Conservation (phyloP, 345 rosid genomes). For the Boechera retrofracta region DNA sequence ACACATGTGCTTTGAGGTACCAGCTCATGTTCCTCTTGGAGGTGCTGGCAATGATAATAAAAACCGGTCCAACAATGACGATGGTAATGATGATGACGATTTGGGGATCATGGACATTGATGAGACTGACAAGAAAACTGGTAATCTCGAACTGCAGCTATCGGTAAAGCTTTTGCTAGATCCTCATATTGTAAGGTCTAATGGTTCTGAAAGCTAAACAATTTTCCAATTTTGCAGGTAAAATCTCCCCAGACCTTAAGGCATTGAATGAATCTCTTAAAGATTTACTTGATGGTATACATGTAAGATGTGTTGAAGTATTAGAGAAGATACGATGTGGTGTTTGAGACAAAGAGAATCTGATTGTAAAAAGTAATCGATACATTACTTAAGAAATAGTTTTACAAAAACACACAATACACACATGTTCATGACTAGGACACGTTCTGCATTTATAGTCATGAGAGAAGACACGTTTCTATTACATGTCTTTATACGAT, state of each 20-base stretch:
- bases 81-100: constrained; percentile 75
- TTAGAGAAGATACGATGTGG: no score
- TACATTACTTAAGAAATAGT: no score
- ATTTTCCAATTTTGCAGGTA: constrained; percentile 58
- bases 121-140: constrained; percentile 74
- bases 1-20: constrained; percentile 99
- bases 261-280: constrained; percentile 92
- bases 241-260: constrained; percentile 72
- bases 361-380: no score
- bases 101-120: constrained; percentile 97
- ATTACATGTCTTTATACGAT: no score
- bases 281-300: constrained; percentile 97
- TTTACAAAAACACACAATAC: no score
- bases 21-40: constrained; percentile 90
- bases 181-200: constrained; percentile 18
- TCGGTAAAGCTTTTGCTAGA: constrained; percentile 27
- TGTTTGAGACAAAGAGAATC: no score
- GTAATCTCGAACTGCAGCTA: constrained; percentile 49
- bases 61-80: constrained; percentile 57
- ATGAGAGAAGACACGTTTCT: no score
- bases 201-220: constrained; percentile 27
- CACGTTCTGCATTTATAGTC: no score
- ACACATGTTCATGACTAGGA: no score
- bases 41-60: constrained; percentile 68
- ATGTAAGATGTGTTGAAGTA: constrained; percentile 69